A percentile compares a stretch with the other conserved stretches of the same genome.
Evolutionary conservation across 768 basidiomycete species (phyloP).

Genomic region (Tricholoma matsutake): DNA sequence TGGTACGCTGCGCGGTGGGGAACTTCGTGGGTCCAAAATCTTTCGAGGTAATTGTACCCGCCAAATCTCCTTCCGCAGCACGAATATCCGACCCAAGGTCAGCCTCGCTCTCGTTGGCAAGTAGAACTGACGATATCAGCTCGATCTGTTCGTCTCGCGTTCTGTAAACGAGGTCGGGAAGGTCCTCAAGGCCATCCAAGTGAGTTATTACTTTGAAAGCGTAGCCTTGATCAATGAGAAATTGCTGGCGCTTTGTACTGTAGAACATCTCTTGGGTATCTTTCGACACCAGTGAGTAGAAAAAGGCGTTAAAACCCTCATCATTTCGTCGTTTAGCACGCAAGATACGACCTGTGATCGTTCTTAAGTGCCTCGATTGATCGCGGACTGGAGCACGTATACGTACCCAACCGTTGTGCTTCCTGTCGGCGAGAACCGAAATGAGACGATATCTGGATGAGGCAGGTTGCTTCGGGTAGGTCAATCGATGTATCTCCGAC

Average conservation of each 20-base stretch:
- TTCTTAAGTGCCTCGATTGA: not conserved
- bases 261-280: conserved; percentile 99
- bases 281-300: conserved; percentile 98
- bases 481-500: conserved; percentile 99
- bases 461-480: conserved; percentile 96
- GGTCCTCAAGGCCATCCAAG: conserved; percentile 84
- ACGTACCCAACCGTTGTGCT: conserved; percentile 87
- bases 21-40: conserved; percentile 78
- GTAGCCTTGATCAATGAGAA: conserved; percentile 98
- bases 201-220: conserved; percentile 99
- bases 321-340: conserved; percentile 97
- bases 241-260: conserved; percentile 97
- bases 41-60: conserved; percentile 83
- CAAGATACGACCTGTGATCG: conserved; percentile 76
- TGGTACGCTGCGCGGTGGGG: conserved; percentile 70
- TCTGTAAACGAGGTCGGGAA: conserved; percentile 88
- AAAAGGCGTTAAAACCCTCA: conserved; percentile 99
- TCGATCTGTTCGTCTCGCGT: conserved; percentile 94
- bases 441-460: conserved; percentile 99
- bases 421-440: conserved; percentile 98
- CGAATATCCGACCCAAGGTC: conserved; percentile 84
- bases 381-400: conserved; percentile 29
- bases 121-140: conserved; percentile 86
- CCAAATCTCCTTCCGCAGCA: conserved; percentile 80
- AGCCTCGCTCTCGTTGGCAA: conserved; percentile 88